Percentiles rank a stretch among this genome's conserved stretches.
These are phyloP conservation scores for Fusarium nygamai DNA, from an alignment of 2,329 filamentous ascomycete genomes.

Conservation along the genomic window DNA sequence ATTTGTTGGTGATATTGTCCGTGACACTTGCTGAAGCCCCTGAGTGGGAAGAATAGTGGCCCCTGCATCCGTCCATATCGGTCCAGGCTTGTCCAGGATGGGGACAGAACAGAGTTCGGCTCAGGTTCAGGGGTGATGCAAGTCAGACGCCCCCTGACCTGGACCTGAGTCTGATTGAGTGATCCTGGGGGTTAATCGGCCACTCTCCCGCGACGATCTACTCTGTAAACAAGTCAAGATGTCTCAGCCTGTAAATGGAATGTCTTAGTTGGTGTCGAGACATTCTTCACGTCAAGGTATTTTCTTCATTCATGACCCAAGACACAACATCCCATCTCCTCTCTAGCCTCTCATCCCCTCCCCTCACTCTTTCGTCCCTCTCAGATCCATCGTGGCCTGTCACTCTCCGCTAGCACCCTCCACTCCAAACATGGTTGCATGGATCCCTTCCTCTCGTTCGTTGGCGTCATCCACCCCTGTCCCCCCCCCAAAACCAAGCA, in stretches of 20 bases:
- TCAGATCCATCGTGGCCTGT: background rate
- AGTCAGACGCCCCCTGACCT: constrained; percentile 35
- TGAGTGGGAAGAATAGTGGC: constrained; percentile 24
- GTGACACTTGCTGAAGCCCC: constrained; percentile 33
- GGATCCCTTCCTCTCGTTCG: constrained; percentile 6
- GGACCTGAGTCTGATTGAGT: background rate
- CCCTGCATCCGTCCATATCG: constrained; percentile 26
- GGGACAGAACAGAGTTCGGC: constrained; percentile 13
- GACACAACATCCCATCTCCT: background rate
- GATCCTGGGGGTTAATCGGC: constrained; percentile 27
- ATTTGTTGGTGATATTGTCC: constrained; percentile 9
- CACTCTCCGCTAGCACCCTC: background rate
- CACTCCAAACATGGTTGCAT: background rate
- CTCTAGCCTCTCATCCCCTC: background rate
- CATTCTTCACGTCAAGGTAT: background rate
- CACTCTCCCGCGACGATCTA: constrained; percentile 12
- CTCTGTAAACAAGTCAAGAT: background rate
- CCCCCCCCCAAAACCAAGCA: background rate
- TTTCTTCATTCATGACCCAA: constrained; percentile 2
- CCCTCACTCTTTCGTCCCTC: background rate
- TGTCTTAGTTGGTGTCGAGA: background rate
- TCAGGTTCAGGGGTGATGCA: constrained; percentile 27
- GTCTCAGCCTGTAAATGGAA: constrained; percentile 4
- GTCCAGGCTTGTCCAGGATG: constrained; percentile 1
- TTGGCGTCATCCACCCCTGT: constrained; percentile 19